Evolutionary conservation across 306 rosid species (phyloP).

Genomic region (Casuarina cunninghamiana): DNA sequence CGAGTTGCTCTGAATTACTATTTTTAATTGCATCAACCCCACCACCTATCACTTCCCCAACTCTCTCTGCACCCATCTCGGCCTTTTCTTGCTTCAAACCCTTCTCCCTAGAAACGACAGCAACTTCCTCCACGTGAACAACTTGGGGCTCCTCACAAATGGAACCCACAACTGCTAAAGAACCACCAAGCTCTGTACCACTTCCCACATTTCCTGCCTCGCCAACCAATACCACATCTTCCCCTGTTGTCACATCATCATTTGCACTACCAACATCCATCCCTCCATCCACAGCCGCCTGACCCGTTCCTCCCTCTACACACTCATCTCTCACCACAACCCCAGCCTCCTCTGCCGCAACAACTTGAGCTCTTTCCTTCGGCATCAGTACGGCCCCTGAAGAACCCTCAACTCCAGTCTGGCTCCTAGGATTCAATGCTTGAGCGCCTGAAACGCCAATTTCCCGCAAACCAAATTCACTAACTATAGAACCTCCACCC

Average conservation of each 20-base stretch:
- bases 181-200: slow-evolving; percentile 23
- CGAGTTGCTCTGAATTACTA: slow-evolving; percentile 31
- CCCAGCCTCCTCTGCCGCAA: slow-evolving; percentile 20
- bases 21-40: slow-evolving; percentile 19
- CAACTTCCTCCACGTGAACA: slow-evolving; percentile 14
- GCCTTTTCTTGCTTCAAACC: slow-evolving; percentile 15
- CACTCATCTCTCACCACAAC: slow-evolving; percentile 17
- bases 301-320: slow-evolving; percentile 20
- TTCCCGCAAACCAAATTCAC: slow-evolving; percentile 14
- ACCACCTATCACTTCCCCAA: slow-evolving; percentile 3
- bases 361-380: slow-evolving; percentile 26
- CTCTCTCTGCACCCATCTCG: slow-evolving; percentile 12
- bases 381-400: slow-evolving; percentile 29
- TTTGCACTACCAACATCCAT: slow-evolving; percentile 12
- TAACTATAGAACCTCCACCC: slow-evolving; percentile 15
- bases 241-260: slow-evolving; percentile 12
- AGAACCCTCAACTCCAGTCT: slow-evolving; percentile 32
- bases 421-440: neutral
- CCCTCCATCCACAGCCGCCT: slow-evolving; percentile 5
- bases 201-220: slow-evolving; percentile 23
- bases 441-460: slow-evolving; percentile 26
- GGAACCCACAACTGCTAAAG: slow-evolving; percentile 15
- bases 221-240: slow-evolving; percentile 13
- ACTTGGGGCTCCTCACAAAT: slow-evolving; percentile 25
- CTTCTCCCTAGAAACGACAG: slow-evolving; percentile 12